Percentiles rank a stretch among this genome's conserved stretches.
These are phyloP conservation scores for Musa troglodytarum DNA, from an alignment of 176 grass and related monocot species.

Conservation along the genomic window DNA sequence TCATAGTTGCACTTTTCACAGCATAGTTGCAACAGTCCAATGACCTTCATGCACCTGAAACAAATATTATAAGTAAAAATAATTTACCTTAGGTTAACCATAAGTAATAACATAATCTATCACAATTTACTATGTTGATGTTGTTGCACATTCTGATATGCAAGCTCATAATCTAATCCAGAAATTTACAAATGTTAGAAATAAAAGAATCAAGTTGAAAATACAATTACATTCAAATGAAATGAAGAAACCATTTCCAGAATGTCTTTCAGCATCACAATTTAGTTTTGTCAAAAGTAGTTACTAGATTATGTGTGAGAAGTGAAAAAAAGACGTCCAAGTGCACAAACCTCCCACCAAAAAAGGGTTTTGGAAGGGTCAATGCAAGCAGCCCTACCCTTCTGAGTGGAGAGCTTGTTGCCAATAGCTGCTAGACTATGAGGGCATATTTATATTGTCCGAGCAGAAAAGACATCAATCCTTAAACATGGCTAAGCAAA, in stretches of 20 bases:
- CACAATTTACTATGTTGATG: neutral
- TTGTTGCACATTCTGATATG: neutral
- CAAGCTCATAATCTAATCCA: neutral
- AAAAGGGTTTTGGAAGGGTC: too few relatives aligned
- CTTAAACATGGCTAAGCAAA: neutral
- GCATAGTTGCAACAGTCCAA: constrained; percentile 32
- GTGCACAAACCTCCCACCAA: neutral
- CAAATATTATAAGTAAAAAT: neutral
- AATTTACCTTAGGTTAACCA: neutral
- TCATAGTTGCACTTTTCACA: constrained; percentile 39
- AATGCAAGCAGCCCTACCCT: too few relatives aligned
- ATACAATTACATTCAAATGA: neutral
- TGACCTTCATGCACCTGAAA: constrained; percentile 39
- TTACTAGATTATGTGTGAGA: neutral
- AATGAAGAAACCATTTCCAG: neutral
- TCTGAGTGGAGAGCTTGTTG: too few relatives aligned
- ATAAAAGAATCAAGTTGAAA: neutral
- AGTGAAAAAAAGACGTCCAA: neutral
- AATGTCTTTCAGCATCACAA: neutral
- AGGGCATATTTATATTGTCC: neutral
- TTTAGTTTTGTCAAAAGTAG: neutral
- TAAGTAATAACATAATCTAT: neutral
- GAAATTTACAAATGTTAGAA: neutral
- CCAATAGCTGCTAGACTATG: too few relatives aligned
- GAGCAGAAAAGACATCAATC: neutral